Base-by-base conservation (phyloP, 2,329 filamentous ascomycete genomes). In the Arthrocladium fulminans region DNA sequence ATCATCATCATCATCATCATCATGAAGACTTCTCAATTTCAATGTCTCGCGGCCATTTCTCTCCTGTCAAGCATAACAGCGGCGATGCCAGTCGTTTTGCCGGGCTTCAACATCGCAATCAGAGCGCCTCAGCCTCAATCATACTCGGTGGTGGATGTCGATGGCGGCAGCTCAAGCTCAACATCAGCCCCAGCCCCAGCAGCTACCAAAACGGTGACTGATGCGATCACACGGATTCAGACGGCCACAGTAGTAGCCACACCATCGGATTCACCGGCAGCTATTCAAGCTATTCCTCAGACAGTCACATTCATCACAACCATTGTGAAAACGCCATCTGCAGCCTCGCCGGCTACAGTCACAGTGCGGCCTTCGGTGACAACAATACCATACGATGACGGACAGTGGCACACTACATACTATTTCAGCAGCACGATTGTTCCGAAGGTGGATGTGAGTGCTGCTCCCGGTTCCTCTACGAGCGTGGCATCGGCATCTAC, bases 131-230 rank as follows among this genome's bases (percentile, higher is more conserved):
- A 47, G 40, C 49, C 54, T 19, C 55, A 55, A 37, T 55, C 61
- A 29, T 64, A 64, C 50, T 63, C 62, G 20, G 60, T 64, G 22
- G 62, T 64, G 20, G 54, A 59, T n/a, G 62, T 64, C 15, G 61
- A 62, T 49, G 62, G 62, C 40, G 59, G 60, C 38, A 50, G 55
- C 54, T 39, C 57, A 52, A 51, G 55, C 50, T n/a, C 44, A 42
- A 20, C 47, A 17, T 37, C 45, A 3, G 54, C 54, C 9, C 15
- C 54, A 27, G 57, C 59, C 35, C 45, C 48, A 24, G 12, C 41
- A 30, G 17, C 24, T n/a, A 47, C 44, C 7, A 45, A 37, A 19
- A 56, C 53, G 10, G 49, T 59, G 53, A 61, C 60, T 40, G 48
- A 57, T 29, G 55, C 58, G 22, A 46, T 56, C 4, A 59, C 54